A percentile compares a stretch with the other conserved stretches of the same genome.
Evolutionary conservation across 1,139 yeast genomes (phyloP).

Genomic region (Candida smagusa): DNA sequence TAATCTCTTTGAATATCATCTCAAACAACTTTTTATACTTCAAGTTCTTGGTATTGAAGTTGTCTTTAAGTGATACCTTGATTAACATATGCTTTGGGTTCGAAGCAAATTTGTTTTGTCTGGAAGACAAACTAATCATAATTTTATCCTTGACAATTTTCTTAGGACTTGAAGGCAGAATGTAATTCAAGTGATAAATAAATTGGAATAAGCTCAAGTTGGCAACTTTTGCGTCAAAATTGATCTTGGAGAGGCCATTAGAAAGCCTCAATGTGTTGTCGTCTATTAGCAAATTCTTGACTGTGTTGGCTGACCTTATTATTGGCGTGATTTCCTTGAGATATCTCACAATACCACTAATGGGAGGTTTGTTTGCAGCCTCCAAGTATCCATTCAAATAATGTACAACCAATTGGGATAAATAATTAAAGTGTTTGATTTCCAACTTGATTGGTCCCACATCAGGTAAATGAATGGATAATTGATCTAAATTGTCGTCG

Average conservation of each 20-base stretch:
- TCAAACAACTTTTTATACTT: constrained; percentile 43
- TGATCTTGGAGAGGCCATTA: constrained; percentile 32
- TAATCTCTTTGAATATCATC: constrained; percentile 33
- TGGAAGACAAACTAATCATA: constrained; percentile 28
- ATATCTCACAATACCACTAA: constrained; percentile 32
- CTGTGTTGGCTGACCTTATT: constrained; percentile 20
- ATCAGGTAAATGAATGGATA: constrained; percentile 25
- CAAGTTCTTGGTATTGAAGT: constrained; percentile 35
- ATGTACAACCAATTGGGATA: constrained; percentile 20
- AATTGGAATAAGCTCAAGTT: constrained; percentile 34
- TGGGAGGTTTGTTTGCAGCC: constrained; percentile 11
- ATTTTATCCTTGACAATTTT: constrained; percentile 38
- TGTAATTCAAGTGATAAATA: constrained; percentile 30
- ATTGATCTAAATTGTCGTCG: constrained; percentile 23
- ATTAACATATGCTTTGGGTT: constrained; percentile 17
- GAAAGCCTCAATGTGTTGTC: constrained; percentile 16
- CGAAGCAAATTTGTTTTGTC: constrained; percentile 31
- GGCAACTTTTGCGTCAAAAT: constrained; percentile 32
- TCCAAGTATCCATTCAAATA: constrained; percentile 24
- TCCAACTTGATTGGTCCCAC: constrained; percentile 16
- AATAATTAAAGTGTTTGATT: constrained; percentile 5
- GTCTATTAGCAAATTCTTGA: constrained; percentile 9
- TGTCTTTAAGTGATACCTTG: constrained; percentile 36
- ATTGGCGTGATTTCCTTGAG: constrained; percentile 32
- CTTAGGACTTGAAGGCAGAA: constrained; percentile 24